Conservation (phyloP, 1,284 basidiomycete genomes). For the Ganoderma boninense region DNA sequence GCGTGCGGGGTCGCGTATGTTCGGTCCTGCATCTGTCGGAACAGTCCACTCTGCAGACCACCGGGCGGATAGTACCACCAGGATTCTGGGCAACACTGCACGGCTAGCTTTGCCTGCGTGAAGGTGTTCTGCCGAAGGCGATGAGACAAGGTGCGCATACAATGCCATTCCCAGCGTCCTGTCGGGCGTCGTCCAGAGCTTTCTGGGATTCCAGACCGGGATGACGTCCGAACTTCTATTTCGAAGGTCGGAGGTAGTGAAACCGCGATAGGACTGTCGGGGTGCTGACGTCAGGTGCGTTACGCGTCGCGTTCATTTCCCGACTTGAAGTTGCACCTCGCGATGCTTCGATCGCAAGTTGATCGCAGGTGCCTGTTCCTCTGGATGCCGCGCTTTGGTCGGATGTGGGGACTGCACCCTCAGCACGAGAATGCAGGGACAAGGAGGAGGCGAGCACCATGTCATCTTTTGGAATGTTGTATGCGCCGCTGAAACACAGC, state of each 20-base stretch:
- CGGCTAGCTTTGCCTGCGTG: neutral
- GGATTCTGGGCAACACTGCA: neutral
- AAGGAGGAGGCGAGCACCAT: neutral
- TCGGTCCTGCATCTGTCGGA: neutral
- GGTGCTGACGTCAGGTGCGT: neutral
- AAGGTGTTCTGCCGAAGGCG: neutral
- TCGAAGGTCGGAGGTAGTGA: neutral
- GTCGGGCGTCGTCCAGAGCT: too few relatives aligned
- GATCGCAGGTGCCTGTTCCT: neutral
- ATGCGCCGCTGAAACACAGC: neutral
- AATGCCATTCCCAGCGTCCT: neutral
- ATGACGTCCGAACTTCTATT: neutral
- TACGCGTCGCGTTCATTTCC: neutral
- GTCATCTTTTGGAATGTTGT: neutral
- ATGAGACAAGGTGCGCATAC: neutral
- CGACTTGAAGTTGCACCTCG: too few relatives aligned
- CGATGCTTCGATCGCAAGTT: too few relatives aligned
- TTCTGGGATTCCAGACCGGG: neutral
- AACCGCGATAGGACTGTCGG: neutral
- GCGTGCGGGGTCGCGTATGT: neutral
- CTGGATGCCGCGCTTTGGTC: neutral
- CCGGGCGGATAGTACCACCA: neutral
- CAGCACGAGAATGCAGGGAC: neutral
- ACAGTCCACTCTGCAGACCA: too few relatives aligned
- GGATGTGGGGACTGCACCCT: neutral